phyloP scores from a whole-genome alignment of 1,284 basidiomycete species.

The Microbotryum intermedium region DNA sequence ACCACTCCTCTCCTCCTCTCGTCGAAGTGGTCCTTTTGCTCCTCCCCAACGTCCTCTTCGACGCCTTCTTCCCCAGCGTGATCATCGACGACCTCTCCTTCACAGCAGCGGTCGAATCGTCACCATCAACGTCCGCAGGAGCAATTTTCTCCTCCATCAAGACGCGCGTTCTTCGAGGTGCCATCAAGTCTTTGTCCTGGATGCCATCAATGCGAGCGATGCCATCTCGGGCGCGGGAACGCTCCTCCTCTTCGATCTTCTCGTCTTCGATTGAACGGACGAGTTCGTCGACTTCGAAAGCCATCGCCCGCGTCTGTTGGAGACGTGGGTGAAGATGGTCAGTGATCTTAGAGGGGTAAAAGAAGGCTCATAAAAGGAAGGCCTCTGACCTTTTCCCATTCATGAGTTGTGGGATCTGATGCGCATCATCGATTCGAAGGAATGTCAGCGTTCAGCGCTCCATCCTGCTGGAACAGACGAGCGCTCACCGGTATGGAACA shows the following conservation, averaged over 20 bases:
- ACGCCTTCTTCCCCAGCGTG: too few species aligned
- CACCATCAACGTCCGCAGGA: conserved; percentile 29
- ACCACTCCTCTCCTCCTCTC: conserved; percentile 65
- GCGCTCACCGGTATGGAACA: conserved; percentile 28
- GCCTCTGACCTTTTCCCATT: conserved; percentile 63
- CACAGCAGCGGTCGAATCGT: too few species aligned
- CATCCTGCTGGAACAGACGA: too few species aligned
- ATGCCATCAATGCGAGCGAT: conserved; percentile 93
- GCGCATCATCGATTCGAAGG: conserved; percentile 38
- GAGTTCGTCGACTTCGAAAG: conserved; percentile 89
- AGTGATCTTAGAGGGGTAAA: conserved; percentile 46
- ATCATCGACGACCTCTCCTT: too few species aligned
- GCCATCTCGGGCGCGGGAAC: conserved; percentile 58
- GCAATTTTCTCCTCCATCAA: conserved; percentile 63
- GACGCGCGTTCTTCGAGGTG: conserved; percentile 77
- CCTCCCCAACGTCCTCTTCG: conserved; percentile 44
- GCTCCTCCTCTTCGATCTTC: conserved; percentile 89
- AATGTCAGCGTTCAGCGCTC: background rate
- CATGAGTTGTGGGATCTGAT: conserved; percentile 91
- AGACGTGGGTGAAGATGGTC: background rate
- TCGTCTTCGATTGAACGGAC: conserved; percentile 95
- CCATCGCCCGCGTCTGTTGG: conserved; percentile 60
- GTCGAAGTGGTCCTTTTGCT: conserved; percentile 68
- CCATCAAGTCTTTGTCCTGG: conserved; percentile 67
- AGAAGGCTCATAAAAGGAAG: background rate